A percentile compares a stretch with the other conserved stretches of the same genome.
These are phyloP conservation scores for Lactarius hengduanensis DNA, from an alignment of 768 basidiomycete genomes.

Conservation along the genomic window DNA sequence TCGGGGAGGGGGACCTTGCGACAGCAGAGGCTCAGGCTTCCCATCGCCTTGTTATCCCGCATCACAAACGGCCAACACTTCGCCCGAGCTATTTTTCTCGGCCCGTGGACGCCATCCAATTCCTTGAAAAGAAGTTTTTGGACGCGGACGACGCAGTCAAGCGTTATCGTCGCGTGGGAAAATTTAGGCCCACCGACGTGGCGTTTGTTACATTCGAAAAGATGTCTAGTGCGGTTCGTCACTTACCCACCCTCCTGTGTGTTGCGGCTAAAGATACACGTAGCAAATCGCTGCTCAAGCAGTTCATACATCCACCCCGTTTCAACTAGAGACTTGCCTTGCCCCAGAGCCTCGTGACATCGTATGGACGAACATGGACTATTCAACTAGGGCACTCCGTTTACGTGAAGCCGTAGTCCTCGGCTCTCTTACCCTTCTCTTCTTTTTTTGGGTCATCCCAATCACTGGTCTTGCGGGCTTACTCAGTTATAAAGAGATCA, in stretches of 20 bases:
- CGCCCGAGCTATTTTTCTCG: conserved; percentile 70
- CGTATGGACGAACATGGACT: conserved; percentile 88
- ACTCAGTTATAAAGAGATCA: conserved; percentile 91
- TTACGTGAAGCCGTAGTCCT: conserved; percentile 73
- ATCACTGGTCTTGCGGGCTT: conserved; percentile 84
- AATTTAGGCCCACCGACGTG: conserved; percentile 75
- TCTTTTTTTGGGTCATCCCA: conserved; percentile 92
- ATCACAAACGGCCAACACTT: conserved; percentile 71
- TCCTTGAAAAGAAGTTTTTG: conserved; percentile 75
- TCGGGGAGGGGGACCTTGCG: conserved; percentile 52
- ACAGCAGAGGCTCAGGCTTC: conserved; percentile 50
- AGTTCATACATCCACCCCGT: conserved; percentile 69
- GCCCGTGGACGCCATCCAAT: conserved; percentile 88
- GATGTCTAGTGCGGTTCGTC: conserved; percentile 82
- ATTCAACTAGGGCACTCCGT: conserved; percentile 54
- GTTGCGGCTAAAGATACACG: conserved; percentile 4
- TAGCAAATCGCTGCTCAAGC: conserved; percentile 89
- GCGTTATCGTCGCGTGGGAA: conserved; percentile 64
- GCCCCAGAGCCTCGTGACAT: conserved; percentile 97
- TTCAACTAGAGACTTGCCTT: conserved; percentile 62
- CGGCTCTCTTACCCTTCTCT: conserved; percentile 62
- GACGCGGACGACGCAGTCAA: conserved; percentile 83
- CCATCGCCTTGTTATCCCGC: conserved; percentile 66
- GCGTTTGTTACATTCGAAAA: conserved; percentile 98
- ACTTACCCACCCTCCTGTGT: background rate